Evolutionary conservation across 2,329 filamentous ascomycete genomes (phyloP).

Genomic region (Rhynchosporium graminicola): DNA sequence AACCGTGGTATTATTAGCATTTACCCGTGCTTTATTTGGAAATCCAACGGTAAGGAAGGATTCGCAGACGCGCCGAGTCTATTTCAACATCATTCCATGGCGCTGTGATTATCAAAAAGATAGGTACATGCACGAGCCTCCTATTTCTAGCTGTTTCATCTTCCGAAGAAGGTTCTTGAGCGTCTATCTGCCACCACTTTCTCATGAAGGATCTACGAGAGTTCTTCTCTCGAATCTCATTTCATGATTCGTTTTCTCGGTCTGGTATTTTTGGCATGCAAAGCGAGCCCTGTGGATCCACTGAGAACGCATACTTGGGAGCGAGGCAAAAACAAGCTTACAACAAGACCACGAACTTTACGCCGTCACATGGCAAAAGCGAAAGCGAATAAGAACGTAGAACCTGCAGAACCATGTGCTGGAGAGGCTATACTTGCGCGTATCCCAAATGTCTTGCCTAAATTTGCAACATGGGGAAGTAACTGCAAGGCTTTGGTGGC

Average conservation of each 20-base stretch:
- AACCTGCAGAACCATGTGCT: neutral
- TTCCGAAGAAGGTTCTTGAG: conserved; percentile 3
- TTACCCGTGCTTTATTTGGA: conserved; percentile 24
- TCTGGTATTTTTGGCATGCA: conserved; percentile 9
- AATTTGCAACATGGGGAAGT: neutral
- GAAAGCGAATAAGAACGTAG: neutral
- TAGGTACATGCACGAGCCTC: neutral
- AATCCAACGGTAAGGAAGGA: conserved; percentile 3
- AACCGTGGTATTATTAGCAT: conserved; percentile 20
- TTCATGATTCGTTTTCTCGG: neutral
- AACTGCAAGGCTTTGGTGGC: neutral
- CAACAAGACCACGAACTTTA: neutral
- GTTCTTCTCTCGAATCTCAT: neutral
- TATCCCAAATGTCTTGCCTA: neutral
- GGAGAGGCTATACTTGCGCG: neutral
- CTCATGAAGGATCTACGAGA: neutral
- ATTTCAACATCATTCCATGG: conserved; percentile 17
- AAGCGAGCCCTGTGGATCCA: conserved; percentile 6
- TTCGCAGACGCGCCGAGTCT: conserved; percentile 13
- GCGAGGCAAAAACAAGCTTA: conserved; percentile 6
- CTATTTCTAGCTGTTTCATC: conserved; percentile 8
- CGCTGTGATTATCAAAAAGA: neutral
- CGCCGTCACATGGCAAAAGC: conserved; percentile 7
- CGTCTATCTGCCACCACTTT: conserved; percentile 6
- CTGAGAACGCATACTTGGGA: neutral